Base-by-base conservation (phyloP, 1,284 basidiomycete species). In the Microbotryum intermedium region DNA sequence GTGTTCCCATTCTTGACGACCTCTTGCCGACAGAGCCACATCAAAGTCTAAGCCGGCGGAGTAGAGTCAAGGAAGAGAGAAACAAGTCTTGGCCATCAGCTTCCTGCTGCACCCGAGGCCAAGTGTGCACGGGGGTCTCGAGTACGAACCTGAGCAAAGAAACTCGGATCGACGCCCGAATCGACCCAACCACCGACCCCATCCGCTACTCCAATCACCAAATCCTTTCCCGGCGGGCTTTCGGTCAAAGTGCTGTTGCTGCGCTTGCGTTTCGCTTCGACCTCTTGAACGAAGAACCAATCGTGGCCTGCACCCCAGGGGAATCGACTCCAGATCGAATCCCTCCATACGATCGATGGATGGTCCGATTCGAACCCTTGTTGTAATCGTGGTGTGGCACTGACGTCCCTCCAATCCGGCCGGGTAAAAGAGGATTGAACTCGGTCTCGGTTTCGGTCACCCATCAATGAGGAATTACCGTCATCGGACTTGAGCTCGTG, bases 91-190 rank as follows among this genome's bases (percentile, higher is more conserved):
- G 82, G 79, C 69, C 86, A n/a, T n/a, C n/a, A n/a, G n/a, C n/a
- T n/a, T n/a, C n/a, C n/a, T n/a, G n/a, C n/a, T n/a, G n/a, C n/a
- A n/a, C n/a, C n/a, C n/a, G n/a, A 81, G 42, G 86, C 83, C 69
- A 87, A 83, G 70, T 85, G 88, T 79, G 84, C 82, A 30, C 85
- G 73, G 1, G 82, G 78, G 70, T n/a, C n/a, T n/a, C n/a, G n/a
- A n/a, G 84, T 3, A 23, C 57, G 51, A 9, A 59, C 58, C 50
- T 60, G 84, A 1, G 83, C 80, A 71, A 84, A 86, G 43, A 90
- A 77, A 9, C 86, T 84, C 4, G 90, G 88, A 71, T 93, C 90
- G 30, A 90, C 82, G 56, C 89, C 90, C 1, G 84, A 84, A 66
- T 88, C 80, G 42, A 78, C 77, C 84, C 84, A 86, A 23, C 84